Evolutionary conservation across 495 filamentous ascomycete genomes (phyloP).

Genomic region (Penicillium flavigenum): DNA sequence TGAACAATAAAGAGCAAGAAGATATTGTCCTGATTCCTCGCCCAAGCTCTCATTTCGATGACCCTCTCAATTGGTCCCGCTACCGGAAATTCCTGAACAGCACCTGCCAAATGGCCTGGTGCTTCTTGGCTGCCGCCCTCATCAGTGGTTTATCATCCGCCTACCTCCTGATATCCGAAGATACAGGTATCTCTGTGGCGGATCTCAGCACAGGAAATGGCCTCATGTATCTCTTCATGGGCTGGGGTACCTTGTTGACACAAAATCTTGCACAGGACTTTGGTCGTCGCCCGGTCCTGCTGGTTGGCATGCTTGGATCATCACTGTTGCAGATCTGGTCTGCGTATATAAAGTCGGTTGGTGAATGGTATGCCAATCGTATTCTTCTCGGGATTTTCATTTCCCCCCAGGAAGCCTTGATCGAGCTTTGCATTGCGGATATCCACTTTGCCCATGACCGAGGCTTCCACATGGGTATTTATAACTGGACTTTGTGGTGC

Average conservation of each 20-base stretch:
- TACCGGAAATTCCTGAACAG: constrained; percentile 30
- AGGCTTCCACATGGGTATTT: constrained; percentile 52
- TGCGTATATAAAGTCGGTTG: constrained; percentile 41
- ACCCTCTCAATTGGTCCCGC: constrained; percentile 51
- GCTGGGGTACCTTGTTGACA: constrained; percentile 35
- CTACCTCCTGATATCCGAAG: constrained; percentile 11
- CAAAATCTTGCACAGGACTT: constrained; percentile 35
- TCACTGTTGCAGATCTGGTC: constrained; percentile 45
- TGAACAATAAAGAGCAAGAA: constrained; percentile 25
- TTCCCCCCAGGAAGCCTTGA: constrained; percentile 49
- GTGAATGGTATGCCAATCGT: constrained; percentile 51
- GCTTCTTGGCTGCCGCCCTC: constrained; percentile 2
- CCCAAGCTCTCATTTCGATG: constrained; percentile 46
- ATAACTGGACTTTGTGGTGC: constrained; percentile 47
- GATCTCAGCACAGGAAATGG: constrained; percentile 32
- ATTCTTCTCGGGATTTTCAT: constrained; percentile 53
- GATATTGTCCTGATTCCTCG: constrained; percentile 48
- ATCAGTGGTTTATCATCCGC: constrained; percentile 3
- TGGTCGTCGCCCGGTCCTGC: constrained; percentile 33
- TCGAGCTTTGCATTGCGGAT: constrained; percentile 51
- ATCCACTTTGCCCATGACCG: constrained; percentile 55
- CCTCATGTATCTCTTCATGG: constrained; percentile 37
- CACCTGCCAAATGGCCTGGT: not conserved
- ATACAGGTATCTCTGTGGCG: constrained; percentile 35
- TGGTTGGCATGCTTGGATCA: constrained; percentile 30